A percentile compares a stretch with the other conserved stretches of the same genome.
Evolutionary conservation across 495 filamentous ascomycete genomes (phyloP).

Genomic region (Hypomontagnella submonticulosa): DNA sequence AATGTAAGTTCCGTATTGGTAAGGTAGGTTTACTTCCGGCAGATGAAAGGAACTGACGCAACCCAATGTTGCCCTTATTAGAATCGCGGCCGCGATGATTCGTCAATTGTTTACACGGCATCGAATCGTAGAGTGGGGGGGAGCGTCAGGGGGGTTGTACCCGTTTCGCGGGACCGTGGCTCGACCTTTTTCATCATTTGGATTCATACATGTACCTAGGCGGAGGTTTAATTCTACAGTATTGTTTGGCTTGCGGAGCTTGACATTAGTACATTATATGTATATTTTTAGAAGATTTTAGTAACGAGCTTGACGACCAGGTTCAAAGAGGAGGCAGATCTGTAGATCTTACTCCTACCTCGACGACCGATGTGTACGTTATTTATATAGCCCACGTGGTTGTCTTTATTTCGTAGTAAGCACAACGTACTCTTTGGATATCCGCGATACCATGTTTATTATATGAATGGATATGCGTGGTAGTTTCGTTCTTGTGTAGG

Average conservation of each 20-base stretch:
- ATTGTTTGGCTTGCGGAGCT: too few relatives aligned
- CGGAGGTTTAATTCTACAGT: too few relatives aligned
- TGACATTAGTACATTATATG: too few relatives aligned
- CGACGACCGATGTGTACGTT: not conserved
- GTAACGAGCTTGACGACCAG: not conserved
- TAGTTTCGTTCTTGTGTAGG: too few relatives aligned
- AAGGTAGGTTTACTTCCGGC: slow-evolving; percentile 16
- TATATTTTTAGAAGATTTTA: not conserved
- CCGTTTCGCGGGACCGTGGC: too few relatives aligned
- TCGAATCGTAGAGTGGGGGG: too few relatives aligned
- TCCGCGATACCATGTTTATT: too few relatives aligned
- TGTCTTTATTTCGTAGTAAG: too few relatives aligned
- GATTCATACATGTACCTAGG: too few relatives aligned
- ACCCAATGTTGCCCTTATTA: slow-evolving; percentile 27
- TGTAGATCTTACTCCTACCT: slow-evolving; percentile 2
- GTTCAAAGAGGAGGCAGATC: not conserved
- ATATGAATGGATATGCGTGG: too few relatives aligned
- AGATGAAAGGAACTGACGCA: slow-evolving; percentile 10
- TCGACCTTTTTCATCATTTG: too few relatives aligned
- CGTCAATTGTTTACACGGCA: slow-evolving; percentile 17
- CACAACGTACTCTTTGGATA: too few relatives aligned
- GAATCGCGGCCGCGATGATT: slow-evolving; percentile 28
- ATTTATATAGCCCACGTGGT: not conserved
- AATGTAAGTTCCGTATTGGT: not conserved
- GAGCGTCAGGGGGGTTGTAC: not conserved